Evolutionary conservation across 805 yeast species (phyloP), one percentile per base, ranked within the genome.

Genomic region (Barnettozyma sp.): DNA sequence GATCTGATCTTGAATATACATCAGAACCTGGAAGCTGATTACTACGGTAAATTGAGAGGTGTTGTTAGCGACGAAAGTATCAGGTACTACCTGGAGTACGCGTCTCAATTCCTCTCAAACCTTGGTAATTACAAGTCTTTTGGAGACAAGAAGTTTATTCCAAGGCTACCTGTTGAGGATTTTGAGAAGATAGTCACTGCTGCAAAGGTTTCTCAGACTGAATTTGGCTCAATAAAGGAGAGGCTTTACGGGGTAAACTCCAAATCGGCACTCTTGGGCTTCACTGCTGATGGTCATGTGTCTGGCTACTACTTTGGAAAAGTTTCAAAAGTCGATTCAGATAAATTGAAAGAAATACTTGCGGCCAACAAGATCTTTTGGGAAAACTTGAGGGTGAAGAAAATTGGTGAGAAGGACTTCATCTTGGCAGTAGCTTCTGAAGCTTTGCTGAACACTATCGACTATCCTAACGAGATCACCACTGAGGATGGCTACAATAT

Each of bases 61-160:
- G 63, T 62, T 1, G 57, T 56, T 7, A 63, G 65, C 13, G 53
- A 59, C 27, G 54, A 56, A 14, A 20, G 17, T 24, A 22, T 39
- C 24, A 28, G 33, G 18, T 30, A 9, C 22, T 83, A 81, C 55
- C 62, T 84, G 55, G 84, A 80, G 52, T 85, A 74, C 56, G 81
- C 78, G 21, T 80, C 86, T 26, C 90, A 82, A 62, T 77, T 82
- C 51, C 63, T 82, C 42, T 65, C 78, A 25, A 82, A 82, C 58
- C 65, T 78, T 56, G 92, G 92, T 46, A 82, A 82, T 52, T 82
- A 73, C 62, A 86, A 81, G 60, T 80, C 92, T 1, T 86, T 86
- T 56, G 96, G 96, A 46, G 95, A 86, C 60, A 74, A 75, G 48
- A 86, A 86, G 59, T 86, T 86, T 52, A 68, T 86, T 43, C 96